Evolutionary conservation across 2,329 filamentous ascomycete species (phyloP), one percentile per base, ranked within the genome.

Genomic region (Onygena corvina): DNA sequence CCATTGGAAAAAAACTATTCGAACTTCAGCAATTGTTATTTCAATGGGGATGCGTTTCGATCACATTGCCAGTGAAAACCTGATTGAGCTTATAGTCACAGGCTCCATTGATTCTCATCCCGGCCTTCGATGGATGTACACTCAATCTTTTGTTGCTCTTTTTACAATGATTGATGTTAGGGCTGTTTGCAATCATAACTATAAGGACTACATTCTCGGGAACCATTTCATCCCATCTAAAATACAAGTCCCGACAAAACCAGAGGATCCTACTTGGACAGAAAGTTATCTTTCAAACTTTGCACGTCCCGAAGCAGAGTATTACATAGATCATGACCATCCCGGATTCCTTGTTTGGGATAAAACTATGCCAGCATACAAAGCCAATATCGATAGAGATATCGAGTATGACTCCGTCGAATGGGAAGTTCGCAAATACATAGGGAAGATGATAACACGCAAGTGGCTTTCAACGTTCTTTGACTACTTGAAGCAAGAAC

Each of bases 291-390:
- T 98, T 0, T 75, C 80, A 1, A 76, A 79, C 18, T 98, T 98
- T 63, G 80, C 81, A 7, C 76, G 84, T 44, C 81, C 83, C 4
- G 81, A 81, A 27, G 82, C 86, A 0, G 81, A 94, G 54, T 94
- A 93, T 64, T 93, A 89, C 63, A 80, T 96, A 40, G 92, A 98
- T 61, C 78, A 81, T 49, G 90, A 96, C 62, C 85, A 93, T 62
- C 87, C 90, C 3, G 92, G 92, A 27, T 98, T 93, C 93, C 75
- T 98, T 14, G 88, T 94, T 0, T 98, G 92, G 92, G 84, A 84
- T 47, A 86, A 92, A 65, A 80, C 76, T 27, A 90, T 96, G 72
- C 81, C 80, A 11, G 92, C 83, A 0, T 88, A 83, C 64, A 79
- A 80, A 53, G 80, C 84, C 2, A 82, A 84, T 47, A 80, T 88